These are phyloP conservation scores for Apophysomyces elegans DNA, from an alignment of 371 early-diverging fungal species.

Conservation along the genomic window DNA sequence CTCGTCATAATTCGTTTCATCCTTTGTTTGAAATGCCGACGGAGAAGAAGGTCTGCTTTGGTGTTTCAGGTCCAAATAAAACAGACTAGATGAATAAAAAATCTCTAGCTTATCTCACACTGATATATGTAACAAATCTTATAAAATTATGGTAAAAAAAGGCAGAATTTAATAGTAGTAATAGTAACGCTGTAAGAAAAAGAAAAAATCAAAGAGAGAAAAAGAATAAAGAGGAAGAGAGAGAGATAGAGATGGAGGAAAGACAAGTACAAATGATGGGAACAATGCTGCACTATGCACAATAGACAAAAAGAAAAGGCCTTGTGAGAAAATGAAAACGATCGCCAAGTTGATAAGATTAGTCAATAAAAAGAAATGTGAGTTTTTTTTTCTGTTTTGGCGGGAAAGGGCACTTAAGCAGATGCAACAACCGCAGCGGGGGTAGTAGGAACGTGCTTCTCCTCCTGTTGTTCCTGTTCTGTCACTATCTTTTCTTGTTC, in stretches of 20 bases:
- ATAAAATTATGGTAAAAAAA: background rate
- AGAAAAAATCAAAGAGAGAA: conserved; percentile 37
- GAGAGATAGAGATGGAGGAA: background rate
- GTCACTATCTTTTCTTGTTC: background rate
- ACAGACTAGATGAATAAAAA: too few relatives aligned
- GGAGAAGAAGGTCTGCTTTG: too few relatives aligned
- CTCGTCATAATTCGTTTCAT: background rate
- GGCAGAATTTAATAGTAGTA: conserved; percentile 5
- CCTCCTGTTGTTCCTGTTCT: conserved; percentile 13
- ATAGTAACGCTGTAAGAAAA: conserved; percentile 36
- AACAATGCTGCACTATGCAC: conserved; percentile 10
- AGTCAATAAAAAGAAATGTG: background rate
- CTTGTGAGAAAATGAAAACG: background rate
- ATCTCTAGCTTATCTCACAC: too few relatives aligned
- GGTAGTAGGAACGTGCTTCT: conserved; percentile 11
- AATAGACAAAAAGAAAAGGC: conserved; percentile 5
- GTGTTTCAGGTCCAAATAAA: background rate
- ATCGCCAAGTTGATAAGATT: background rate
- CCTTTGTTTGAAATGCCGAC: background rate
- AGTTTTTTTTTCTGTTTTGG: background rate
- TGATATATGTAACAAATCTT: too few relatives aligned
- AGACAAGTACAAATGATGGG: background rate
- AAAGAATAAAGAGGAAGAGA: conserved; percentile 14
- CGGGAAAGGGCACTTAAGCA: background rate
- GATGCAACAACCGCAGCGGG: conserved; percentile 9